Evolutionary conservation across 306 rosid species (phyloP).

Genomic region (Trichosanthes truncata): DNA sequence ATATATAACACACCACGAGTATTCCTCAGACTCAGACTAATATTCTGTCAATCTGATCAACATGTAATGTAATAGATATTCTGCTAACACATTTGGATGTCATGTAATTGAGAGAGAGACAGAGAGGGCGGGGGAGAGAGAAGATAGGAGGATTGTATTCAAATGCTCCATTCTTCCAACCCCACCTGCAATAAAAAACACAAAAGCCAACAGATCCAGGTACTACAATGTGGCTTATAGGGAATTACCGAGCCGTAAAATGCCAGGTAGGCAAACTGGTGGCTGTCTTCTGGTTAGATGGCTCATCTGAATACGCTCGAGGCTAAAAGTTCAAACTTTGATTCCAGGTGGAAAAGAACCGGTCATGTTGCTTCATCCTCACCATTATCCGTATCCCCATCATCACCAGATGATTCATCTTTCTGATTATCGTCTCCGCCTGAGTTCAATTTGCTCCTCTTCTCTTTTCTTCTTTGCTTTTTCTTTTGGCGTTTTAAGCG

Average conservation of each 20-base stretch:
- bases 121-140: background rate
- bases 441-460: constrained; percentile 38
- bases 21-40: background rate
- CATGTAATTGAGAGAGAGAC: background rate
- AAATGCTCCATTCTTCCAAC: background rate
- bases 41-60: background rate
- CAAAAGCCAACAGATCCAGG: background rate
- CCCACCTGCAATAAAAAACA: background rate
- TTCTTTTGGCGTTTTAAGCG: constrained; percentile 83
- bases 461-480: constrained; percentile 66
- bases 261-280: background rate
- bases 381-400: constrained; percentile 42
- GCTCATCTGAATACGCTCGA: background rate
- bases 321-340: background rate
- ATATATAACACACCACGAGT: background rate
- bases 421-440: constrained; percentile 35
- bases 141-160: background rate
- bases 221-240: background rate
- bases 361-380: constrained; percentile 35
- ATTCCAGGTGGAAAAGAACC: background rate
- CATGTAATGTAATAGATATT: background rate
- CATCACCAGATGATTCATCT: constrained; percentile 50
- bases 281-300: background rate
- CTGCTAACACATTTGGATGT: background rate
- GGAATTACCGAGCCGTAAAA: background rate